Evolutionary conservation across 2,329 filamentous ascomycete genomes (phyloP).

Genomic region (Fusarium sp.): DNA sequence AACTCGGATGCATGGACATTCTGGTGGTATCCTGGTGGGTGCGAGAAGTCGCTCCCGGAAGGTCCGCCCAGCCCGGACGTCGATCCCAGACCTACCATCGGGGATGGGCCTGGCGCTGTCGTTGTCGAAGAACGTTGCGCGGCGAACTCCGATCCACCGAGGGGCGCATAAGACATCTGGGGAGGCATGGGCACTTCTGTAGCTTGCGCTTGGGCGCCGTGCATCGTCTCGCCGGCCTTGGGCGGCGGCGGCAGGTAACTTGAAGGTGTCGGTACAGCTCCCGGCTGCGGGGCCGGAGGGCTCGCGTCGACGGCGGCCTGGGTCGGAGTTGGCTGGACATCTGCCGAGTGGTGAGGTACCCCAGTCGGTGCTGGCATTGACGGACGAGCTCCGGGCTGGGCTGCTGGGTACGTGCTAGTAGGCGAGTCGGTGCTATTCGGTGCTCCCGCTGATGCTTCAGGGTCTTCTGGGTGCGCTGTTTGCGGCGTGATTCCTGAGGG

Average conservation of each 20-base stretch:
- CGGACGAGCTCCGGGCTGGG: slow-evolving; percentile 44
- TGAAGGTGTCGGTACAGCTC: slow-evolving; percentile 58
- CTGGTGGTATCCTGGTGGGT: slow-evolving; percentile 65
- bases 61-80: slow-evolving; percentile 42
- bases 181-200: slow-evolving; percentile 55
- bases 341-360: slow-evolving; percentile 47
- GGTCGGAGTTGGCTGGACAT: slow-evolving; percentile 55
- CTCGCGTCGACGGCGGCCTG: slow-evolving; percentile 45
- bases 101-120: slow-evolving; percentile 43
- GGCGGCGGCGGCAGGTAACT: slow-evolving; percentile 58
- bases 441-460: slow-evolving; percentile 32
- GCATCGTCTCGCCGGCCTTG: slow-evolving; percentile 56
- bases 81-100: slow-evolving; percentile 40
- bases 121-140: slow-evolving; percentile 58
- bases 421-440: slow-evolving; percentile 45
- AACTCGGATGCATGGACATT: slow-evolving; percentile 62
- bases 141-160: slow-evolving; percentile 51
- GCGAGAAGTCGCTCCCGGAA: slow-evolving; percentile 48
- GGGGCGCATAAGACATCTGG: slow-evolving; percentile 60
- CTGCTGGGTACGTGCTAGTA: slow-evolving; percentile 44
- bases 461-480: slow-evolving; percentile 47
- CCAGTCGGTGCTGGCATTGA: slow-evolving; percentile 56
- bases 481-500: slow-evolving; percentile 58
- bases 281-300: slow-evolving; percentile 65
- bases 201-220: slow-evolving; percentile 47